Evolutionary conservation across 306 rosid genomes (phyloP), one percentile per base, ranked within the genome.

Genomic region (Trichosanthes truncata): DNA sequence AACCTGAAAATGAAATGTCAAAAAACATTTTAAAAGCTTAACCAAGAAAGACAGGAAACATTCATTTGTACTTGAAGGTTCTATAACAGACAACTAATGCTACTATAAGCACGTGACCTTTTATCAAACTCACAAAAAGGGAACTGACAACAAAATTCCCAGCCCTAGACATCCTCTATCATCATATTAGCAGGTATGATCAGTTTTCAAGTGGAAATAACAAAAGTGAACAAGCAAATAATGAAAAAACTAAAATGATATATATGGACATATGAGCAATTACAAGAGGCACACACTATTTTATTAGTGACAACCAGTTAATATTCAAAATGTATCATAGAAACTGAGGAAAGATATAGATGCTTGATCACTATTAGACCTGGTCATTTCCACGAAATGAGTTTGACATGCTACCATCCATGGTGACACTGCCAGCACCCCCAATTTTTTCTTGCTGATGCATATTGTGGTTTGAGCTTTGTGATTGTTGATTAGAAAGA

Each of bases 371-470:
- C 26, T 74, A 49, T 84, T 91, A 67, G 88, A 96, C 99, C 97
- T 96, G 99, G 49, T 96, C 99, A 86, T 90, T 96, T 88, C 97
- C 99, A 73, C 99, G 92, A 74, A 91, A 96, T 59, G 98, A 91
- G 83, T 93, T 96, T 31, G 99, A 89, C 90, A 96, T 89, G 86
- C 96, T 88, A 59, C 97, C 97, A 60, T 96, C 98, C 86, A 91
- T 86, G 45, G 87, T 88, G 79, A 88, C 92, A 77, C 93, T 90
- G 57, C 91, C 97, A 81, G 89, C 90, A 81, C 90, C 93, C 56
- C 89, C 97, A 78, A 88, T 88, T 83, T 93, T 96, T 84, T 96
- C 99, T 88, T 91, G 98, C 81, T 86, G 99, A 49, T 91, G 99
- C 82, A 91, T 78, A 84, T 82, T 96, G 80, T 87, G 94, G 83